These are phyloP conservation scores for Achlya hypogyna DNA, from an alignment of 352 stramenopile genomes.

Conservation along the genomic window DNA sequence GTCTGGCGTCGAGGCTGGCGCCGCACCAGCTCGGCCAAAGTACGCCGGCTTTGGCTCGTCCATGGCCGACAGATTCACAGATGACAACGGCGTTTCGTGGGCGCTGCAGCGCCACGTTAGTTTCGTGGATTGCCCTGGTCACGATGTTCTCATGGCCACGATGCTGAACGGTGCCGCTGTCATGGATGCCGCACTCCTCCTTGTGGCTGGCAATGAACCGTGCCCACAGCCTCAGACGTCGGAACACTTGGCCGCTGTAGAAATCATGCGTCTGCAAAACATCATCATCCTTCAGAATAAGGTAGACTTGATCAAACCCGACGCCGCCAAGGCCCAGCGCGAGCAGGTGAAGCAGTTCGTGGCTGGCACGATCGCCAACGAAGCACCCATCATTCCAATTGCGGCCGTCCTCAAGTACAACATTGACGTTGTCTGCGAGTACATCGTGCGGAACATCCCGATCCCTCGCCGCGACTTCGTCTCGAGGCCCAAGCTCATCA, in stretches of 20 bases:
- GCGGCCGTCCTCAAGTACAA: slow-evolving; percentile 99
- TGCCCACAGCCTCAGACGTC: slow-evolving; percentile 99
- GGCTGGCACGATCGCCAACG: slow-evolving; percentile 87
- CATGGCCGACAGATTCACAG: slow-evolving; percentile 78
- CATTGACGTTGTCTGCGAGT: slow-evolving; percentile 99
- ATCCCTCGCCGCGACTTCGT: slow-evolving; percentile 98
- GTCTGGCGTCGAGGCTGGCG: background rate
- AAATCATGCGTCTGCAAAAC: slow-evolving; percentile 99
- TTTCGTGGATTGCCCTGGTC: slow-evolving; percentile 99
- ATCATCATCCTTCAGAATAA: slow-evolving; percentile 99
- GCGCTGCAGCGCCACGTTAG: slow-evolving; percentile 95
- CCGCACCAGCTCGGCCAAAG: slow-evolving; percentile 60
- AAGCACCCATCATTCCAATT: slow-evolving; percentile 99
- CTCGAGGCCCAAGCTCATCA: slow-evolving; percentile 95
- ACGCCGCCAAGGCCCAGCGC: slow-evolving; percentile 95
- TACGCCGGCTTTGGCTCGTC: slow-evolving; percentile 86
- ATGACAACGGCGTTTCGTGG: slow-evolving; percentile 87
- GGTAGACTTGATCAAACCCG: slow-evolving; percentile 99
- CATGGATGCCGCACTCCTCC: slow-evolving; percentile 98
- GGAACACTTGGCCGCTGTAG: slow-evolving; percentile 98
- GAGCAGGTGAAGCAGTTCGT: slow-evolving; percentile 94
- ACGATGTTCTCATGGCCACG: slow-evolving; percentile 99
- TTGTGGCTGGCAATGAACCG: slow-evolving; percentile 97
- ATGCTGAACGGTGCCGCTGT: slow-evolving; percentile 99
- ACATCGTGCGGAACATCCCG: slow-evolving; percentile 98